Evolutionary conservation across 164 flowering plant genomes (phyloP).

Genomic region (Stephania cephalantha): DNA sequence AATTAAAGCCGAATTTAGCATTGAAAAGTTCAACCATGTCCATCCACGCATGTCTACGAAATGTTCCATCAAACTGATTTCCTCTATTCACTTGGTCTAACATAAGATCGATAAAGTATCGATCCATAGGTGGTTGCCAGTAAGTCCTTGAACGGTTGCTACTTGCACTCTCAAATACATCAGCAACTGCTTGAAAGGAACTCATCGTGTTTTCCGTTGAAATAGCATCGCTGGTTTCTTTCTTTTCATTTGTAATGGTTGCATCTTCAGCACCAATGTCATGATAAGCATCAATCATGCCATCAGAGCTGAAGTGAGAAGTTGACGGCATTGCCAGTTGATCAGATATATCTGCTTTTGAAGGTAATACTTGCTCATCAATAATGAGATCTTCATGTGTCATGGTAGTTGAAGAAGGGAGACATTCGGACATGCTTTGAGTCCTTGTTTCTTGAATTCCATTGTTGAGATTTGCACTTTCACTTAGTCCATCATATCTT

Average conservation of each 20-base stretch:
- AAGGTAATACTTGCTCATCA: slow-evolving; percentile 10
- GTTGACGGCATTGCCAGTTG: background rate
- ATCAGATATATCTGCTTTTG: slow-evolving; percentile 6
- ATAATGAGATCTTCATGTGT: slow-evolving; percentile 13
- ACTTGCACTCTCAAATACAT: slow-evolving; percentile 7
- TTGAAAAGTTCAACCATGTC: slow-evolving; percentile 46
- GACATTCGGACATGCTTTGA: slow-evolving; percentile 7
- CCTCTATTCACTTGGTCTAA: slow-evolving; percentile 52
- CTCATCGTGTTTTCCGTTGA: slow-evolving; percentile 24
- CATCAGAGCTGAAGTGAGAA: slow-evolving; percentile 11
- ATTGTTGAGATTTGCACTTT: background rate
- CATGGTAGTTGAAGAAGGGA: slow-evolving; percentile 8
- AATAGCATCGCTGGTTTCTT: slow-evolving; percentile 22
- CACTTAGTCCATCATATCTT: slow-evolving; percentile 7
- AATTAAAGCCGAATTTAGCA: slow-evolving; percentile 40
- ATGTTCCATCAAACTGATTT: slow-evolving; percentile 42
- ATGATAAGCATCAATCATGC: slow-evolving; percentile 11
- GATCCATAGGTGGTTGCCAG: slow-evolving; percentile 64
- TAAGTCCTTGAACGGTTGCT: slow-evolving; percentile 40
- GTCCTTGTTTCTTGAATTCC: background rate
- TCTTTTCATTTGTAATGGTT: slow-evolving; percentile 22
- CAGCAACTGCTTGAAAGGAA: slow-evolving; percentile 24
- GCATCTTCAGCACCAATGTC: slow-evolving; percentile 28
- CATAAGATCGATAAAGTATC: slow-evolving; percentile 57
- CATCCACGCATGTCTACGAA: slow-evolving; percentile 49